phyloP scores from a whole-genome alignment of 345 rosid genomes.

The Anacardium occidentale region DNA sequence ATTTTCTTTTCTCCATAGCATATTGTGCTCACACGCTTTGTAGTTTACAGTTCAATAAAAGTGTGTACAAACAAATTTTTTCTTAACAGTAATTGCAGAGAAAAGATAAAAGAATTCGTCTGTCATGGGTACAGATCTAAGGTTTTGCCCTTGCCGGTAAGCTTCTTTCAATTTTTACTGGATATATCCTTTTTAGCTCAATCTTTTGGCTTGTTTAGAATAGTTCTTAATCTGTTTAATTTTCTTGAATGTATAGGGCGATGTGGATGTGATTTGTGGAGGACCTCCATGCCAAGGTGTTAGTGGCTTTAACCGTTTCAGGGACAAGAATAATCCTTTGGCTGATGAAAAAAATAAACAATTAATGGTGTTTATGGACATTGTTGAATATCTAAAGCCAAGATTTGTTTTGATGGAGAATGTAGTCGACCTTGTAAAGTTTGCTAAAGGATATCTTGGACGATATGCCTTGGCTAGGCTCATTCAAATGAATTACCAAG shows the following conservation, averaged over 20 bases:
- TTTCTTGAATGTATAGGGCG: slow-evolving; percentile 40
- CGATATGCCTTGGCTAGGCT: slow-evolving; percentile 70
- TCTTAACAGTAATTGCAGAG: slow-evolving; percentile 43
- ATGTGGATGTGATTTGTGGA: slow-evolving; percentile 72
- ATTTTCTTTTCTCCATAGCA: background rate
- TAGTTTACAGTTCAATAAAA: background rate
- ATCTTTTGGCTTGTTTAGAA: background rate
- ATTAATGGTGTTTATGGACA: slow-evolving; percentile 58
- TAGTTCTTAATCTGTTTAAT: background rate
- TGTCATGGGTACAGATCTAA: slow-evolving; percentile 39
- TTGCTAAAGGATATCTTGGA: slow-evolving; percentile 54
- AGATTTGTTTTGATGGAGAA: slow-evolving; percentile 79
- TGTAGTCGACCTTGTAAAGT: slow-evolving; percentile 68
- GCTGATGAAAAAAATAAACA: slow-evolving; percentile 65
- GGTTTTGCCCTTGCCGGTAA: slow-evolving; percentile 63
- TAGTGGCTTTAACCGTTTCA: slow-evolving; percentile 70
- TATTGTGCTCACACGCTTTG: background rate
- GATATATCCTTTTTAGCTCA: background rate
- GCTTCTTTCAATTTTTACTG: slow-evolving; percentile 11
- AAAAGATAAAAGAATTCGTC: slow-evolving; percentile 51
- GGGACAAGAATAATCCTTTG: slow-evolving; percentile 49
- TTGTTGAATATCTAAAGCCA: slow-evolving; percentile 63
- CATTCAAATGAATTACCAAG: slow-evolving; percentile 63
- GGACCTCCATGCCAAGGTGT: slow-evolving; percentile 93
- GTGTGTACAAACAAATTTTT: background rate